These are phyloP conservation scores for Nannochloris sp. DNA, from an alignment of 139 green algal species.

Conservation along the genomic window DNA sequence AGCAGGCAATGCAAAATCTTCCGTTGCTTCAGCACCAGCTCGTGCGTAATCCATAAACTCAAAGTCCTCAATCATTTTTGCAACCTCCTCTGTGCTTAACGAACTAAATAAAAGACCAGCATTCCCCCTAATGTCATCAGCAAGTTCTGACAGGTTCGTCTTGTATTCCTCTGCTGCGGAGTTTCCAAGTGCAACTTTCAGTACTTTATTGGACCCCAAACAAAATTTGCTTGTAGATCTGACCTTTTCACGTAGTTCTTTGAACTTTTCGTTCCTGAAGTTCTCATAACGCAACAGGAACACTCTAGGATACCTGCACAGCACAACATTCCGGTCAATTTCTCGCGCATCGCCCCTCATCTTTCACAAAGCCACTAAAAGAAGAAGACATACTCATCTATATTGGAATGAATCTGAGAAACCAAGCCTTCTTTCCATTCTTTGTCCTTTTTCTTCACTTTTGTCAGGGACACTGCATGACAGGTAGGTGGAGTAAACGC, in stretches of 20 bases:
- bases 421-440: constrained; percentile 87
- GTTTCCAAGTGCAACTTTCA: constrained; percentile 81
- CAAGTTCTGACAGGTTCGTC: constrained; percentile 47
- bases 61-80: constrained; percentile 32
- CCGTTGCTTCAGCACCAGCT: constrained; percentile 56
- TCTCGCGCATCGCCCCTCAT: too few relatives aligned
- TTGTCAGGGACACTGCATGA: constrained; percentile 62
- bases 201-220: constrained; percentile 79
- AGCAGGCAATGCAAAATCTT: constrained; percentile 57
- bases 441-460: constrained; percentile 89
- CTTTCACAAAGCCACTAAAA: background rate
- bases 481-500: background rate
- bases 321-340: background rate
- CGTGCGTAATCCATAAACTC: constrained; percentile 78
- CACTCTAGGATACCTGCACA: constrained; percentile 55
- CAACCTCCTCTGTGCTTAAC: constrained; percentile 58
- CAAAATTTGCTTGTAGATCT: constrained; percentile 75
- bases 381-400: constrained; percentile 62
- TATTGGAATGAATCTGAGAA: constrained; percentile 43
- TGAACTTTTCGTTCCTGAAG: constrained; percentile 90
- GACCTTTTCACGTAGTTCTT: constrained; percentile 75
- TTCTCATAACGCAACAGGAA: constrained; percentile 87
- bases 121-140: constrained; percentile 53
- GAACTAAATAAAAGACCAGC: constrained; percentile 87
- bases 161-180: constrained; percentile 65